Conservation (phyloP, 169 alveolate species). For the Eimeria falciformis region DNA sequence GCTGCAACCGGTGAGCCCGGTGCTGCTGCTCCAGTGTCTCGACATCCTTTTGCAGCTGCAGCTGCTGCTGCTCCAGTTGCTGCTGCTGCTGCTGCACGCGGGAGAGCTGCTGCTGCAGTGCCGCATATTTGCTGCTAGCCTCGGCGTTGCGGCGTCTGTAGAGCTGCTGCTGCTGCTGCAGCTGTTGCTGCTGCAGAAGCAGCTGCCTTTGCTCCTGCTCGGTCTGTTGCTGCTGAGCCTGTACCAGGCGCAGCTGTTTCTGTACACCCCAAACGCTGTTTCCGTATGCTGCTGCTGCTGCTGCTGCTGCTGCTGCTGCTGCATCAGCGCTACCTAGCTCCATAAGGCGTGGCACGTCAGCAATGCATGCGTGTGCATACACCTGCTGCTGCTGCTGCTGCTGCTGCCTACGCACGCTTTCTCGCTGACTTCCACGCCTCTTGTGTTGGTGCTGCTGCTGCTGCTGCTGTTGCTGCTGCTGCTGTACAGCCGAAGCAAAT, state of each 20-base stretch:
- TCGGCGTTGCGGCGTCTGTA: neutral
- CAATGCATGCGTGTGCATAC: slow-evolving; percentile 29
- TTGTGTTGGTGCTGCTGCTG: neutral
- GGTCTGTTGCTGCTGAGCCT: slow-evolving; percentile 47
- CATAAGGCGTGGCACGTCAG: slow-evolving; percentile 4
- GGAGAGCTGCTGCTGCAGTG: slow-evolving; percentile 1
- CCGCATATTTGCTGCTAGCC: neutral
- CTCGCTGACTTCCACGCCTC: neutral
- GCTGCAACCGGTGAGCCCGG: neutral
- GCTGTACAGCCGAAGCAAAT: slow-evolving; percentile 20
- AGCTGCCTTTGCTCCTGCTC: neutral
- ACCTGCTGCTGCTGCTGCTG: slow-evolving; percentile 59
- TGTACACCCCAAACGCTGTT: neutral
- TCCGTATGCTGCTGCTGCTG: slow-evolving; percentile 25
- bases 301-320: slow-evolving; percentile 56
- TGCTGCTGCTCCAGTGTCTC: slow-evolving; percentile 12
- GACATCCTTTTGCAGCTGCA: neutral
- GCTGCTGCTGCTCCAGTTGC: slow-evolving; percentile 48
- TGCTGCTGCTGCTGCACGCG: slow-evolving; percentile 2
- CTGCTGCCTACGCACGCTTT: slow-evolving; percentile 26
- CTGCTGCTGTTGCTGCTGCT: slow-evolving; percentile 36
- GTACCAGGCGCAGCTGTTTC: slow-evolving; percentile 19
- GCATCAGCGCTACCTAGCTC: slow-evolving; percentile 18
- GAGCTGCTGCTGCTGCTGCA: neutral
- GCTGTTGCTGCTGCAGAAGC: slow-evolving; percentile 11